Evolutionary conservation across 2,329 filamentous ascomycete genomes (phyloP).

Genomic region (Tricladium varicosporioides): DNA sequence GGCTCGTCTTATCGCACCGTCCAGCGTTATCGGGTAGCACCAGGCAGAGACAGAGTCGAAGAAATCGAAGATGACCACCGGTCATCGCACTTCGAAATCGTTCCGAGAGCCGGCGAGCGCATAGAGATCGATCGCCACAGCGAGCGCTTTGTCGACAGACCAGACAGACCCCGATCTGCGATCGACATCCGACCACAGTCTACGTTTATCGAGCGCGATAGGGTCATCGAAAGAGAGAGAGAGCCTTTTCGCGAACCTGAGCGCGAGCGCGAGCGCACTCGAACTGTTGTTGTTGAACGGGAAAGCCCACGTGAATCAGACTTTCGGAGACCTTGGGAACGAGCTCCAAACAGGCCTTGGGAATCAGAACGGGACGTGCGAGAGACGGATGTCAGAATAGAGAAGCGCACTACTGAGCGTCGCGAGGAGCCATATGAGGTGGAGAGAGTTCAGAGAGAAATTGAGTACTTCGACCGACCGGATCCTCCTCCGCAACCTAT

Average conservation of each 20-base stretch:
- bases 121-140: conserved; percentile 33
- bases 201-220: conserved; percentile 18
- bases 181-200: conserved; percentile 26
- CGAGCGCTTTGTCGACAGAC: conserved; percentile 20
- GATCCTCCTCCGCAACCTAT: conserved; percentile 51
- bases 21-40: conserved; percentile 33
- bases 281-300: conserved; percentile 40
- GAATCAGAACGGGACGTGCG: conserved; percentile 28
- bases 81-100: conserved; percentile 25
- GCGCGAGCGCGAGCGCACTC: conserved; percentile 27
- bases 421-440: conserved; percentile 42
- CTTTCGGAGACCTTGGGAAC: conserved; percentile 33
- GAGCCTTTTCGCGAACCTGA: conserved; percentile 36
- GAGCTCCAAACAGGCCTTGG: conserved; percentile 24
- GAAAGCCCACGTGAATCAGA: conserved; percentile 34
- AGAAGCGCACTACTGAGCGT: conserved; percentile 25
- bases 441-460: conserved; percentile 60
- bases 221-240: conserved; percentile 1
- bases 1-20: conserved; percentile 30
- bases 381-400: conserved; percentile 29
- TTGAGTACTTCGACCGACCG: conserved; percentile 57
- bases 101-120: conserved; percentile 24
- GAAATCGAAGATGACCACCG: conserved; percentile 30
- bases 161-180: conserved; percentile 30
- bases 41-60: conserved; percentile 27